Evolutionary conservation across 805 yeast species (phyloP).

Genomic region (Wickerhamiella azyma): DNA sequence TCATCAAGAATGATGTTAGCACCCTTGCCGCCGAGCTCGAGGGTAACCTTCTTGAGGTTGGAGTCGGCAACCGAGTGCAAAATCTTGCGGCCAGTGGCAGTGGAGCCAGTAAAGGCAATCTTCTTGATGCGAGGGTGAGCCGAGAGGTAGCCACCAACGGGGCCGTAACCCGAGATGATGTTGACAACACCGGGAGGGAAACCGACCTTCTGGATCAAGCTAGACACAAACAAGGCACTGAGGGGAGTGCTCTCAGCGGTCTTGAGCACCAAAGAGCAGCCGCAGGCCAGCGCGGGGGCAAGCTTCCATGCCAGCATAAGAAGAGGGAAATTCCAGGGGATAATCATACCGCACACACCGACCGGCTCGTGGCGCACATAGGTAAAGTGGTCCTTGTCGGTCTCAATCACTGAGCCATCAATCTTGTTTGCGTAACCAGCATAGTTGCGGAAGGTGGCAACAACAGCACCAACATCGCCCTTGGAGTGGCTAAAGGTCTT

Average conservation of each 20-base stretch:
- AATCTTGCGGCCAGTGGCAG: constrained; percentile 74
- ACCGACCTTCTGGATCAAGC: constrained; percentile 65
- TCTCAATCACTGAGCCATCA: constrained; percentile 60
- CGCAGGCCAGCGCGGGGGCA: constrained; percentile 85
- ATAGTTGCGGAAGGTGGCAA: constrained; percentile 62
- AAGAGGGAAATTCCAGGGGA: constrained; percentile 95
- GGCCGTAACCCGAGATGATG: constrained; percentile 77
- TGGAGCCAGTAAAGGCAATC: constrained; percentile 91
- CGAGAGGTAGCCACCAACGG: constrained; percentile 67
- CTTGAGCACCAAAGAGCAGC: constrained; percentile 78
- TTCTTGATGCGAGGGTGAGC: constrained; percentile 71
- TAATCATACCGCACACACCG: constrained; percentile 92
- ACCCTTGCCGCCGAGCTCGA: constrained; percentile 95
- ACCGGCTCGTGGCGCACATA: constrained; percentile 80
- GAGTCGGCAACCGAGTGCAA: constrained; percentile 70
- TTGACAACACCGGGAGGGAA: constrained; percentile 86
- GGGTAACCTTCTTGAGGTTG: constrained; percentile 76
- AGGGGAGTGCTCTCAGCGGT: constrained; percentile 88
- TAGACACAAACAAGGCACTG: constrained; percentile 65
- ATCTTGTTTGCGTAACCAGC: constrained; percentile 90
- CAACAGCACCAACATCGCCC: constrained; percentile 62
- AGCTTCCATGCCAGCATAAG: constrained; percentile 91
- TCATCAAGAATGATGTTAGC: constrained; percentile 83
- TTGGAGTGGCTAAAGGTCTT: constrained; percentile 54
- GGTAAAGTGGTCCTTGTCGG: constrained; percentile 58